A percentile compares a stretch with the other conserved stretches of the same genome.
Evolutionary conservation across 2,329 filamentous ascomycete genomes (phyloP).

Genomic region (Aspergillus chevalieri): DNA sequence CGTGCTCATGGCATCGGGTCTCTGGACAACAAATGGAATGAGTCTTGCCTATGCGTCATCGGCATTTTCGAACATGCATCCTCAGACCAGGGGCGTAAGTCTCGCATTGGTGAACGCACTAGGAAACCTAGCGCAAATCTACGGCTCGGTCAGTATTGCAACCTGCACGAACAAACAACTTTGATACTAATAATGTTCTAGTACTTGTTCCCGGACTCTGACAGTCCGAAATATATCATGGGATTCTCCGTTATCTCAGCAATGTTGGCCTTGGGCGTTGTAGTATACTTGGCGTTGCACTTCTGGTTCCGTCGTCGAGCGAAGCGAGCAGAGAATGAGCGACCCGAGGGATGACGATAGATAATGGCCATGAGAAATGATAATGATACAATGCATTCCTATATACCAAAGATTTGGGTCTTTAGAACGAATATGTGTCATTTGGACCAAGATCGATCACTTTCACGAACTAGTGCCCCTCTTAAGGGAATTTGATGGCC

Average conservation of each 20-base stretch:
- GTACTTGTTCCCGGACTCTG: constrained; percentile 46
- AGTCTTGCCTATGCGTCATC: constrained; percentile 48
- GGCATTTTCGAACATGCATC: constrained; percentile 46
- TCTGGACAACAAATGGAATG: constrained; percentile 50
- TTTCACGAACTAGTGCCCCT: too few relatives aligned
- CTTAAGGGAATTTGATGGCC: too few relatives aligned
- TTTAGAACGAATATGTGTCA: too few relatives aligned
- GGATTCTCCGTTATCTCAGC: constrained; percentile 37
- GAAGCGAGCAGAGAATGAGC: neutral
- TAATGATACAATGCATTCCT: neutral
- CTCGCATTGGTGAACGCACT: constrained; percentile 50
- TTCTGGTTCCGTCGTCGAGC: constrained; percentile 16
- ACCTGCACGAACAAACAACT: neutral
- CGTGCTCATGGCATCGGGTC: constrained; percentile 51
- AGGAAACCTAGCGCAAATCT: constrained; percentile 52
- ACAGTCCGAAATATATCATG: constrained; percentile 46
- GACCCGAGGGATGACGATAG: too few relatives aligned
- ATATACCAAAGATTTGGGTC: neutral
- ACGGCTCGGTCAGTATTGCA: constrained; percentile 32
- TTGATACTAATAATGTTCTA: constrained; percentile 14
- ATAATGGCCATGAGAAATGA: neutral
- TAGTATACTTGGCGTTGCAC: constrained; percentile 22
- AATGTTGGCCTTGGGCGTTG: constrained; percentile 25
- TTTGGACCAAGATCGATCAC: too few relatives aligned
- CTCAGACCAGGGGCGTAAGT: constrained; percentile 47